Percentiles rank a stretch among this genome's conserved stretches.
Conservation (phyloP, 768 basidiomycete genomes). For the Paxillus rubicundulus region DNA sequence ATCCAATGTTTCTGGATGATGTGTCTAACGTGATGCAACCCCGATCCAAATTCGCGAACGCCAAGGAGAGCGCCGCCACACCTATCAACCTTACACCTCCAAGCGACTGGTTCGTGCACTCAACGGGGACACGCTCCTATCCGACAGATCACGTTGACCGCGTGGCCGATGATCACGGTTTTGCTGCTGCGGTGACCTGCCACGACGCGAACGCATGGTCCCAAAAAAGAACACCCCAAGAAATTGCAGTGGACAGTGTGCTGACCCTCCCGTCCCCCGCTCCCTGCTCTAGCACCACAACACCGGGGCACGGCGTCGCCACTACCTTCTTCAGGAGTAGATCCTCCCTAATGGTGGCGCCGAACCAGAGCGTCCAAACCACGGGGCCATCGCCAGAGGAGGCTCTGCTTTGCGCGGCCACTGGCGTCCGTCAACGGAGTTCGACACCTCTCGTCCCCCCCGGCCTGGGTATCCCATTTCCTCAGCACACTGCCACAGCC, state of each 20-base stretch:
- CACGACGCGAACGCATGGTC: slow-evolving; percentile 30
- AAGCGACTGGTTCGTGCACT: slow-evolving; percentile 3
- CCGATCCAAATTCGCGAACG: neutral
- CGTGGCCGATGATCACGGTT: slow-evolving; percentile 12
- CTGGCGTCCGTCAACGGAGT: neutral
- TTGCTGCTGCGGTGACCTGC: slow-evolving; percentile 4
- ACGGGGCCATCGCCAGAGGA: neutral
- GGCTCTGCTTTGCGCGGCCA: neutral
- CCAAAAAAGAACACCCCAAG: slow-evolving; percentile 5
- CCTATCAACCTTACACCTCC: neutral
- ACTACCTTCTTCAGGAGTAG: slow-evolving; percentile 1
- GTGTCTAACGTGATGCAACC: slow-evolving; percentile 4
- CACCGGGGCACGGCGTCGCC: neutral
- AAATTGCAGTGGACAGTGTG: slow-evolving; percentile 9
- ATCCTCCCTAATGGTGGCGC: slow-evolving; percentile 6
- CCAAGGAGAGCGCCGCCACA: neutral
- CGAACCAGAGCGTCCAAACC: neutral
- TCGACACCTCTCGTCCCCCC: slow-evolving; percentile 6
- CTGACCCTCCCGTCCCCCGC: slow-evolving; percentile 4
- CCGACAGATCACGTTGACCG: slow-evolving; percentile 11
- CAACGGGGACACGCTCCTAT: slow-evolving; percentile 5
- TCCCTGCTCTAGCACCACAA: slow-evolving; percentile 6
- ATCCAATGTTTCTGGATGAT: slow-evolving; percentile 6
- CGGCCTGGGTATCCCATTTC: neutral
- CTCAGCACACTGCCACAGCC: neutral